A percentile compares a stretch with the other conserved stretches of the same genome.
phyloP scores from a whole-genome alignment of 2,329 filamentous ascomycete genomes.

The Pestalotiopsis sp. region DNA sequence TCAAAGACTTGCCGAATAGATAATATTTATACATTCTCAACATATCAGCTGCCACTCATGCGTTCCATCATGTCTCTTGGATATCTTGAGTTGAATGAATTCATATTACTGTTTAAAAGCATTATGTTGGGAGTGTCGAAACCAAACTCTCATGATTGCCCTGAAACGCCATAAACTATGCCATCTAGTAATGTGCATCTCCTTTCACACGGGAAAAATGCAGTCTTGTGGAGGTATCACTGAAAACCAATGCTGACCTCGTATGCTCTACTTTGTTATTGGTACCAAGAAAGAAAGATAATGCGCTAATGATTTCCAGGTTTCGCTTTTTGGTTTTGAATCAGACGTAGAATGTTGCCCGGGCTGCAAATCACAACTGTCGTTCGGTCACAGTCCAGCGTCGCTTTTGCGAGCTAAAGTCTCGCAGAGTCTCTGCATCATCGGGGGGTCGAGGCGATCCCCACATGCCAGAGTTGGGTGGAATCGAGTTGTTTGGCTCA shows the following conservation, averaged over 20 bases:
- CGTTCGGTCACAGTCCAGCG: conserved; percentile 60
- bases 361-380: conserved; percentile 6
- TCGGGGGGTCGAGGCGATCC: conserved; percentile 45
- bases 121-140: not conserved
- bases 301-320: not conserved
- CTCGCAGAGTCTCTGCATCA: conserved; percentile 48
- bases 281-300: not conserved
- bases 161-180: not conserved
- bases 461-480: conserved; percentile 46
- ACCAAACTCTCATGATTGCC: not conserved
- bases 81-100: not conserved
- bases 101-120: not conserved
- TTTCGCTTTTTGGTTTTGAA: not conserved
- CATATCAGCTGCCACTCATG: not conserved
- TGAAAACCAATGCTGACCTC: not conserved
- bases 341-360: not conserved
- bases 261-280: not conserved
- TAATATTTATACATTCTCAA: not conserved
- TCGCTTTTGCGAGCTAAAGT: conserved; percentile 50
- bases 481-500: conserved; percentile 36
- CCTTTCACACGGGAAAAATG: not conserved
- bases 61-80: not conserved
- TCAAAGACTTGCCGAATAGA: not conserved
- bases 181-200: not conserved
- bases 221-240: not conserved